These are phyloP conservation scores for Ophiostoma sp. DNA, from an alignment of 2,329 filamentous ascomycete genomes.

Conservation along the genomic window DNA sequence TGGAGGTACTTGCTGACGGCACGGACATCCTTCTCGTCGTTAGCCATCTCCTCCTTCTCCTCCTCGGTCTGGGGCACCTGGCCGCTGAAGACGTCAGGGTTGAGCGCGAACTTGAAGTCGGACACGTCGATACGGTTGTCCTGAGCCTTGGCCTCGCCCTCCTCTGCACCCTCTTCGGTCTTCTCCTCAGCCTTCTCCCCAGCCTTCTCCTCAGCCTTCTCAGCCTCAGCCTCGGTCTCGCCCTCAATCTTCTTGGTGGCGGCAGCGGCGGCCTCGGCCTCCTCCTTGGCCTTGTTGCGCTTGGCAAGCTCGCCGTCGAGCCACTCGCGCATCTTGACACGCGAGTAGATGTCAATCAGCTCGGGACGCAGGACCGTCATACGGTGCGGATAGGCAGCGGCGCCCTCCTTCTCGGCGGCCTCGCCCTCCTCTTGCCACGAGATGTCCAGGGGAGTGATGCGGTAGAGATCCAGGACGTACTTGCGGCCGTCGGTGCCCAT, in stretches of 20 bases:
- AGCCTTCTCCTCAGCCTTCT: slow-evolving; percentile 32
- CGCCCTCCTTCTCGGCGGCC: slow-evolving; percentile 38
- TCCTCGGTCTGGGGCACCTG: slow-evolving; percentile 86
- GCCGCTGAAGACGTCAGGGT: slow-evolving; percentile 93
- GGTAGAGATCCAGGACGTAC: slow-evolving; percentile 95
- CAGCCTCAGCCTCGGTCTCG: slow-evolving; percentile 62
- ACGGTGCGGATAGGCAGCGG: slow-evolving; percentile 77
- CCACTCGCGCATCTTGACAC: slow-evolving; percentile 85
- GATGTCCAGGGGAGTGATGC: slow-evolving; percentile 89
- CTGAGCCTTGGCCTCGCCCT: slow-evolving; percentile 30
- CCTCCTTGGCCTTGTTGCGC: slow-evolving; percentile 48
- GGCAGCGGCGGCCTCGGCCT: slow-evolving; percentile 20
- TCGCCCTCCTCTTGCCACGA: slow-evolving; percentile 80
- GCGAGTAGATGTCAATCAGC: slow-evolving; percentile 81
- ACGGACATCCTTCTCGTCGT: slow-evolving; percentile 86
- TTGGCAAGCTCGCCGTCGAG: slow-evolving; percentile 75
- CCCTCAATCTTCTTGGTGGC: slow-evolving; percentile 7
- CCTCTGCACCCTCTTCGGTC: slow-evolving; percentile 38
- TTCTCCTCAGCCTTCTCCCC: slow-evolving; percentile 39
- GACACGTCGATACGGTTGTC: slow-evolving; percentile 79
- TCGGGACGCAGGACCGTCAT: slow-evolving; percentile 95
- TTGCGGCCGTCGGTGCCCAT: slow-evolving; percentile 94
- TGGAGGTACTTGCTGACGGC: slow-evolving; percentile 78
- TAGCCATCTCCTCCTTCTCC: slow-evolving; percentile 78
- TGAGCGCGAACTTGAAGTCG: slow-evolving; percentile 82